Percentiles rank a stretch among this genome's conserved stretches.
phyloP scores from a whole-genome alignment of 495 filamentous ascomycete genomes.

The Penicillium roqueforti region DNA sequence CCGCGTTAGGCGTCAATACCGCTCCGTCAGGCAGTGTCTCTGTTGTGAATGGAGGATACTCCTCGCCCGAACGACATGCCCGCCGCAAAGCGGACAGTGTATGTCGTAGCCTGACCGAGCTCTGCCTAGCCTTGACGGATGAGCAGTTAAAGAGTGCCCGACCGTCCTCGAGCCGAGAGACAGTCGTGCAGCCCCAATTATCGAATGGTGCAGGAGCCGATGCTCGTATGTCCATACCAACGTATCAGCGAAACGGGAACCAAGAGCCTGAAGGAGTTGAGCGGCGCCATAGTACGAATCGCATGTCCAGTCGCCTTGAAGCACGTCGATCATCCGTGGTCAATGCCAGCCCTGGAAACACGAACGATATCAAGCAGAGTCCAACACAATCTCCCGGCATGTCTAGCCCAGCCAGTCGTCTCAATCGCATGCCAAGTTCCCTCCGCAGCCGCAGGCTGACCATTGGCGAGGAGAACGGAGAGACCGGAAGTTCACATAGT shows the following conservation, averaged over 20 bases:
- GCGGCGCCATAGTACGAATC: constrained; percentile 49
- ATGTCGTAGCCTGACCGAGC: constrained; percentile 87
- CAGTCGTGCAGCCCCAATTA: constrained; percentile 19
- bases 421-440: constrained; percentile 39
- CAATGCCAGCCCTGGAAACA: constrained; percentile 29
- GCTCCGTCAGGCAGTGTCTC: constrained; percentile 61
- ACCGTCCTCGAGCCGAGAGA: constrained; percentile 25
- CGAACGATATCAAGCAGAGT: constrained; percentile 21
- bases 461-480: constrained; percentile 31
- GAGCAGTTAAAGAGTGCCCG: constrained; percentile 32
- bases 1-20: constrained; percentile 65
- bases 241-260: constrained; percentile 38
- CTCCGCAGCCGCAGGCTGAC: constrained; percentile 34
- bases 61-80: constrained; percentile 72
- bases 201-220: constrained; percentile 32
- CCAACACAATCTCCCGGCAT: constrained; percentile 27
- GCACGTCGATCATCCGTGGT: constrained; percentile 64
- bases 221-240: constrained; percentile 24
- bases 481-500: constrained; percentile 19
- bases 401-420: constrained; percentile 30
- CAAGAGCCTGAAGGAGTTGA: constrained; percentile 41
- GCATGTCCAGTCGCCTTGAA: constrained; percentile 67
- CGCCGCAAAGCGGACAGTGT: constrained; percentile 88
- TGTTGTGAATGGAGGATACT: constrained; percentile 43
- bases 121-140: constrained; percentile 79